A percentile compares a stretch with the other conserved stretches of the same genome.
Conservation (phyloP, 257 asterid species). For the Salvia rosmarinus region DNA sequence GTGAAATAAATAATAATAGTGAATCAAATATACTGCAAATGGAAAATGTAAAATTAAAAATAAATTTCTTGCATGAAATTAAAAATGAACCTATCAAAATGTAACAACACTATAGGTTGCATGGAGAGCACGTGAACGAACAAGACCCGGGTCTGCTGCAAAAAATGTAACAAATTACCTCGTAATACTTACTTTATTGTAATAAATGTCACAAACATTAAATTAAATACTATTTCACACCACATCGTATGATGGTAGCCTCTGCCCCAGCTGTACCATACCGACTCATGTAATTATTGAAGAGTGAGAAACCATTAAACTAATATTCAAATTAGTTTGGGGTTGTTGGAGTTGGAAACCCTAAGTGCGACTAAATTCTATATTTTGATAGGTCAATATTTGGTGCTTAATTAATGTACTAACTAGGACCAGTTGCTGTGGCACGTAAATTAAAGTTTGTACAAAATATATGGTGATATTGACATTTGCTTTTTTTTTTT, state of each 20-base stretch:
- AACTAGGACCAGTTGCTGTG: background rate
- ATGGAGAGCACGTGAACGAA: slow-evolving; percentile 42
- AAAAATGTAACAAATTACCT: background rate
- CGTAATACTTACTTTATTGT: background rate
- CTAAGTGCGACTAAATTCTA: background rate
- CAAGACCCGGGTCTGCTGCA: slow-evolving; percentile 42
- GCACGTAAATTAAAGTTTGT: background rate
- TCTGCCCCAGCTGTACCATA: slow-evolving; percentile 17
- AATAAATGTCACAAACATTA: background rate
- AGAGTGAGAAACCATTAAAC: slow-evolving; percentile 20
- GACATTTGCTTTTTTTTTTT: too few relatives aligned
- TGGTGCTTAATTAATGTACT: background rate
- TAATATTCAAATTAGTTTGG: background rate
- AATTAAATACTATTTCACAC: background rate
- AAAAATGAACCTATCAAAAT: background rate
- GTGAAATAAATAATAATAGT: too few relatives aligned
- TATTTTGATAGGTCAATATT: background rate
- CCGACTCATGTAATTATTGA: slow-evolving; percentile 21
- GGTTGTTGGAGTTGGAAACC: background rate
- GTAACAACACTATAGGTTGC: slow-evolving; percentile 27
- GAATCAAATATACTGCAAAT: too few relatives aligned
- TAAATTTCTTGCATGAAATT: background rate
- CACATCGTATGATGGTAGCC: slow-evolving; percentile 1
- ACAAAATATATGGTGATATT: background rate
- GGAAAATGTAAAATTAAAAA: background rate